Percentiles rank a stretch among this genome's conserved stretches.
phyloP scores from a whole-genome alignment of 768 basidiomycete species.

The Xanthoconium purpureum region DNA sequence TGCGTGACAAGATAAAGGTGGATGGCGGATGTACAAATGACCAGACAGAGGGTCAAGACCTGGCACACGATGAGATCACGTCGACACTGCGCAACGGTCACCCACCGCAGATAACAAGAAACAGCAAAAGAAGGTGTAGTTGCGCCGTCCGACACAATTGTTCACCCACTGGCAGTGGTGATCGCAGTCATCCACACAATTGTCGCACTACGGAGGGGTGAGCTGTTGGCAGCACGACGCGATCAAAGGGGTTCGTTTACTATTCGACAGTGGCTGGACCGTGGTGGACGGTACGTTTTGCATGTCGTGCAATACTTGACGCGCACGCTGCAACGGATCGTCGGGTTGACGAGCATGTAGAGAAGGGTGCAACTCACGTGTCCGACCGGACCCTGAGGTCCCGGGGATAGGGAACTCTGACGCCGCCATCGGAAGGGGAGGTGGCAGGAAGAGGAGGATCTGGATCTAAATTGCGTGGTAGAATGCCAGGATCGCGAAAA shows the following conservation, averaged over 20 bases:
- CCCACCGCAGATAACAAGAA: constrained; percentile 76
- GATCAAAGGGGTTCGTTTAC: constrained; percentile 37
- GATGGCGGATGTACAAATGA: constrained; percentile 79
- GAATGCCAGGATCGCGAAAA: constrained; percentile 79
- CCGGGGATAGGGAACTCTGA: constrained; percentile 68
- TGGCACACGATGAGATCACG: constrained; percentile 30
- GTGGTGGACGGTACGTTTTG: constrained; percentile 86
- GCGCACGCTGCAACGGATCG: constrained; percentile 54
- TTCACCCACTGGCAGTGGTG: constrained; percentile 93
- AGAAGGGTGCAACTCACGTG: constrained; percentile 48
- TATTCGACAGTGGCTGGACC: constrained; percentile 95
- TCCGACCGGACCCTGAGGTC: constrained; percentile 78
- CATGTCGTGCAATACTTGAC: constrained; percentile 96
- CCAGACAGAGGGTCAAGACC: constrained; percentile 70
- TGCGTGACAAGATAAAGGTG: constrained; percentile 71
- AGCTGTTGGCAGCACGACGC: background rate
- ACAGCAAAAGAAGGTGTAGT: constrained; percentile 91
- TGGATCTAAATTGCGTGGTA: constrained; percentile 84
- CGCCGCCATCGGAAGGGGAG: constrained; percentile 60
- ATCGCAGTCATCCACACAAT: constrained; percentile 95
- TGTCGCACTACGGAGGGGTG: constrained; percentile 68
- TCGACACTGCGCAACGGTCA: constrained; percentile 10
- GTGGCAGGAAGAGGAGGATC: constrained; percentile 72
- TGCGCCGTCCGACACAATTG: constrained; percentile 92
- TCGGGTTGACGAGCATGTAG: background rate